Conservation (phyloP, 225 moss, liverwort and hornwort genomes). For the Pseudoscleropodium purum region DNA sequence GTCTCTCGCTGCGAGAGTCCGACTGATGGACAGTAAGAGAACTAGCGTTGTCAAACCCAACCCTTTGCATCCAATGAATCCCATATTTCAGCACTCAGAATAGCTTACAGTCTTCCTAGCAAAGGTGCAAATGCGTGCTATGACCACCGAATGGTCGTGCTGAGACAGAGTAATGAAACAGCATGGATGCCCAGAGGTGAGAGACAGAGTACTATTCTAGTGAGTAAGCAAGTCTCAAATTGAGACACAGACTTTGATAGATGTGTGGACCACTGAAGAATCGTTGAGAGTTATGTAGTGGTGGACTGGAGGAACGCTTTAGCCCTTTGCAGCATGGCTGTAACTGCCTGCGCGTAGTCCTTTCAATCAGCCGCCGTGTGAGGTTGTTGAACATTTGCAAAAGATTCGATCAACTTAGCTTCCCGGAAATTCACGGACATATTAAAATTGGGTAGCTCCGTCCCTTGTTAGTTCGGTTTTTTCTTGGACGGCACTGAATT, state of each 20-base stretch:
- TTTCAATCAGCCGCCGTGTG: conserved; percentile 18
- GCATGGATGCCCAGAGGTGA: background rate
- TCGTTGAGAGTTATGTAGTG: conserved; percentile 9
- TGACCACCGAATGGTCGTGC: background rate
- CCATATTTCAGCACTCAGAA: conserved; percentile 4
- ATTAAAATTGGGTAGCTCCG: background rate
- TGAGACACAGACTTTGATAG: background rate
- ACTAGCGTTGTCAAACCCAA: background rate
- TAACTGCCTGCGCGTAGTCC: background rate
- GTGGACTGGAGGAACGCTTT: background rate
- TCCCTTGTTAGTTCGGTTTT: background rate
- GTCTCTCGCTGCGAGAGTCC: conserved; percentile 3
- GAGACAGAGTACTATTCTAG: background rate
- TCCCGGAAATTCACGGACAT: background rate
- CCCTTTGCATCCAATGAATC: background rate
- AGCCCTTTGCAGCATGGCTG: conserved; percentile 12
- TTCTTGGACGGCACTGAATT: background rate
- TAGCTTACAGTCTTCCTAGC: background rate
- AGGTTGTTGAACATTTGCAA: background rate
- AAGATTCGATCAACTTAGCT: background rate
- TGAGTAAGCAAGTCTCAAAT: background rate
- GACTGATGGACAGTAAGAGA: background rate
- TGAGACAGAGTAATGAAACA: background rate
- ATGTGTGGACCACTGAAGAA: background rate
- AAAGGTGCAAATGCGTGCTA: background rate